Evolutionary conservation across 2,329 filamentous ascomycete species (phyloP).

Genomic region (Fusarium denticulatum): DNA sequence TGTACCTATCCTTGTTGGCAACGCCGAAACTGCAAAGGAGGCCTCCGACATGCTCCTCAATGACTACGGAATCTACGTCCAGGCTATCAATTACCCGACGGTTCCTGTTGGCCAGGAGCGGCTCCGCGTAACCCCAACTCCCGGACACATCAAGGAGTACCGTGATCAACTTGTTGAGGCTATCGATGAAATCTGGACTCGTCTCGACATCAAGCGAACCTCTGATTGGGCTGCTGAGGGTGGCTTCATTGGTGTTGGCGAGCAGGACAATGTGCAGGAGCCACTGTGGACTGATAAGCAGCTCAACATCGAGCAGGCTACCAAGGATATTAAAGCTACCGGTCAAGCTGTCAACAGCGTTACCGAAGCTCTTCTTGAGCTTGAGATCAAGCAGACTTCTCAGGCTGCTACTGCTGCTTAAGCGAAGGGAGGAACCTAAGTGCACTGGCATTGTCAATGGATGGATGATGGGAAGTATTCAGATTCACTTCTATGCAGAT

Average conservation of each 20-base stretch:
- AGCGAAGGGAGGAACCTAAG: background rate
- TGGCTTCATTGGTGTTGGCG: conserved; percentile 94
- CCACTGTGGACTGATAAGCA: conserved; percentile 95
- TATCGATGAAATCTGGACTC: conserved; percentile 86
- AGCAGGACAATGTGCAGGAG: conserved; percentile 67
- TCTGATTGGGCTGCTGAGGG: conserved; percentile 91
- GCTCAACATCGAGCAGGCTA: conserved; percentile 77
- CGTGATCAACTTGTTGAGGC: conserved; percentile 87
- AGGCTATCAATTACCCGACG: conserved; percentile 98
- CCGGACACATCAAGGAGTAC: conserved; percentile 86
- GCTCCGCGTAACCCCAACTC: conserved; percentile 94
- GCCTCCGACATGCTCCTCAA: conserved; percentile 92
- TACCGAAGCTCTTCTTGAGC: conserved; percentile 69
- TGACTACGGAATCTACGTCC: conserved; percentile 94
- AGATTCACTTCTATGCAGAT: conserved; percentile 35
- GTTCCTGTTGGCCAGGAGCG: conserved; percentile 98
- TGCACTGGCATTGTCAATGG: conserved; percentile 3
- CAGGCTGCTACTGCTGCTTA: conserved; percentile 46
- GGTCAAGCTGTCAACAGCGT: conserved; percentile 53
- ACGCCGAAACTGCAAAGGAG: conserved; percentile 89
- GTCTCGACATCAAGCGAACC: conserved; percentile 90
- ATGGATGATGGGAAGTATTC: conserved; percentile 17
- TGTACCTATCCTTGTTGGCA: conserved; percentile 90
- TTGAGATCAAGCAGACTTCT: conserved; percentile 54
- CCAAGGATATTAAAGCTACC: conserved; percentile 67